Evolutionary conservation across 805 yeast genomes (phyloP).

Genomic region (Blastobotrys robertii): DNA sequence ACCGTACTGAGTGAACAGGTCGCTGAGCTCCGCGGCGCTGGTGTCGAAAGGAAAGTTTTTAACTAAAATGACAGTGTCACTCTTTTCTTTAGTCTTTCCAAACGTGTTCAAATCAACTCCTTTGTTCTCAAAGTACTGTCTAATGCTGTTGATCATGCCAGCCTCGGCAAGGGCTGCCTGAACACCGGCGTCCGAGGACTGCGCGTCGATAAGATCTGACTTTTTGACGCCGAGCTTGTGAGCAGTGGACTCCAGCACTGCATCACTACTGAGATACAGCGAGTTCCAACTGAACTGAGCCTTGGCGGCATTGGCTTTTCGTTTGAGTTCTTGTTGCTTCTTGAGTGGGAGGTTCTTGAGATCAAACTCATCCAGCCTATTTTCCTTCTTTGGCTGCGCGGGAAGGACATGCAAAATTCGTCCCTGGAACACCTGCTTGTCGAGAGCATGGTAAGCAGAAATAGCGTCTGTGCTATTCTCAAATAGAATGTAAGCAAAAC

Average conservation of each 20-base stretch:
- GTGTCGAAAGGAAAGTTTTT: slow-evolving; percentile 92
- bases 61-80: slow-evolving; percentile 70
- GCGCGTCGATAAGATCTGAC: slow-evolving; percentile 78
- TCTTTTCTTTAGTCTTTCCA: slow-evolving; percentile 49
- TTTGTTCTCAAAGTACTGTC: slow-evolving; percentile 73
- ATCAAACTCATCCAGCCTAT: slow-evolving; percentile 82
- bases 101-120: slow-evolving; percentile 80
- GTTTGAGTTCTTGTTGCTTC: slow-evolving; percentile 77
- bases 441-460: slow-evolving; percentile 60
- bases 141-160: slow-evolving; percentile 83
- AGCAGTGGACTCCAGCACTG: slow-evolving; percentile 86
- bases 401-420: slow-evolving; percentile 83
- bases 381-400: slow-evolving; percentile 73
- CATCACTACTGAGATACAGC: slow-evolving; percentile 79
- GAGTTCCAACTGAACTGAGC: slow-evolving; percentile 94
- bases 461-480: slow-evolving; percentile 63
- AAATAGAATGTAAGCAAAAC: slow-evolving; percentile 80
- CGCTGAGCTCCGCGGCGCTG: slow-evolving; percentile 67
- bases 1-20: slow-evolving; percentile 72
- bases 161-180: slow-evolving; percentile 97
- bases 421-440: slow-evolving; percentile 89
- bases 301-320: slow-evolving; percentile 75
- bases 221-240: slow-evolving; percentile 72
- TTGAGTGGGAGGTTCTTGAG: slow-evolving; percentile 84
- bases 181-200: slow-evolving; percentile 79